Conservation (phyloP, 257 asterid genomes). For the Solanum microdontum region DNA sequence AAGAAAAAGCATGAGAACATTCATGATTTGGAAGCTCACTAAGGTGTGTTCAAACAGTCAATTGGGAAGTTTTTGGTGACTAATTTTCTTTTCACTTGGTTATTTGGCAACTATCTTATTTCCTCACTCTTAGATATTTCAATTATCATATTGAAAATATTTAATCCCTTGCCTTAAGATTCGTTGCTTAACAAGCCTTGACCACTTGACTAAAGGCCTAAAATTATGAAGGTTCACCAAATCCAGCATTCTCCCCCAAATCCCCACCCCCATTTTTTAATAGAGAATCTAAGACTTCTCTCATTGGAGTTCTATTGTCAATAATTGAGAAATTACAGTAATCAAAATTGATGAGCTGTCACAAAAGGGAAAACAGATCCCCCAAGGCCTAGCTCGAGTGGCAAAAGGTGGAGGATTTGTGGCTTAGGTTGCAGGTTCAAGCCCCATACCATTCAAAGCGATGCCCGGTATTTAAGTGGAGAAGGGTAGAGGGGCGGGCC, state of each 20-base stretch:
- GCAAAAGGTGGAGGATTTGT: too few relatives aligned
- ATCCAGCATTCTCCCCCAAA: background rate
- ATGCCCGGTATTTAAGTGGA: too few relatives aligned
- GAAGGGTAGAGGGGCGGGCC: too few relatives aligned
- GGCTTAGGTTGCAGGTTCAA: background rate
- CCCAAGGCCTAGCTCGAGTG: too few relatives aligned
- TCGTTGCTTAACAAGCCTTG: background rate
- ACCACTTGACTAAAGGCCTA: background rate
- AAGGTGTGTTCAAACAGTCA: background rate
- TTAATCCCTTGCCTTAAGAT: background rate
- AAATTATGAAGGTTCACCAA: background rate
- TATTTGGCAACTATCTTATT: background rate
- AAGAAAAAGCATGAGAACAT: background rate
- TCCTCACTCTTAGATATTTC: background rate
- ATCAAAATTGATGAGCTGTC: background rate
- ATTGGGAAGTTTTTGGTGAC: background rate
- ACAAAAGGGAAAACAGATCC: background rate
- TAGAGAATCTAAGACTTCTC: background rate
- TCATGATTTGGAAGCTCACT: background rate
- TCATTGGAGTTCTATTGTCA: background rate
- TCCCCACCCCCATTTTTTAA: background rate
- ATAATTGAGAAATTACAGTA: background rate
- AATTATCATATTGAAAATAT: background rate
- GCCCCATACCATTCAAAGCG: too few relatives aligned
- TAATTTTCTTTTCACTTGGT: background rate